Conservation (phyloP, 2,329 filamentous ascomycete genomes). For the Cercospora brassicicola region DNA sequence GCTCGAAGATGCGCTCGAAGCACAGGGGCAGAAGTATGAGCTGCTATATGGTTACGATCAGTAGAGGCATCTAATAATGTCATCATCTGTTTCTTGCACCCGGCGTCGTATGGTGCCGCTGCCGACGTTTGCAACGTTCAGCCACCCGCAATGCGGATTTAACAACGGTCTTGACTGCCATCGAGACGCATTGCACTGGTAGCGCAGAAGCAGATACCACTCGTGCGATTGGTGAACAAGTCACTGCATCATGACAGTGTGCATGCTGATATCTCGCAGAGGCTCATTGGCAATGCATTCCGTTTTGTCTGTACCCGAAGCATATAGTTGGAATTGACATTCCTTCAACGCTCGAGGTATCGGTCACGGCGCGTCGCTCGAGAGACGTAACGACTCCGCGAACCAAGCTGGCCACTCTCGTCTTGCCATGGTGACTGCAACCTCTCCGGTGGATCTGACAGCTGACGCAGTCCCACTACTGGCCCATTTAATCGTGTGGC, state of each 20-base stretch:
- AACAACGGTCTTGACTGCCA: background rate
- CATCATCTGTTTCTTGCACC: background rate
- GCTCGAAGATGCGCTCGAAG: slow-evolving; percentile 71
- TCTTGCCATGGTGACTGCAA: background rate
- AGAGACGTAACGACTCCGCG: background rate
- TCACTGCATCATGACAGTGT: background rate
- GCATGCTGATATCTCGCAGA: background rate
- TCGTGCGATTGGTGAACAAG: background rate
- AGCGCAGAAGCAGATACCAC: background rate
- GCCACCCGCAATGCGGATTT: background rate
- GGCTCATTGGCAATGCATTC: background rate
- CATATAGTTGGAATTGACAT: background rate
- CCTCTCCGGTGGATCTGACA: background rate
- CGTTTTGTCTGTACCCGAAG: background rate
- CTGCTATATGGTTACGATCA: slow-evolving; percentile 43
- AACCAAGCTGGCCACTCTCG: background rate
- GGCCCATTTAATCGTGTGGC: background rate
- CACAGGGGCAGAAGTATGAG: slow-evolving; percentile 52
- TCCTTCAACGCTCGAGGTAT: background rate
- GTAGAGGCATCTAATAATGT: background rate
- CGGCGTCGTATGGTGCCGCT: background rate
- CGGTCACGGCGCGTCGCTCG: background rate
- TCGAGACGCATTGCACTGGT: background rate
- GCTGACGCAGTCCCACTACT: background rate
- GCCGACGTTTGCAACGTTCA: background rate